Conservation (phyloP, 2,329 filamentous ascomycete genomes). For the Verticillium klebahnii region DNA sequence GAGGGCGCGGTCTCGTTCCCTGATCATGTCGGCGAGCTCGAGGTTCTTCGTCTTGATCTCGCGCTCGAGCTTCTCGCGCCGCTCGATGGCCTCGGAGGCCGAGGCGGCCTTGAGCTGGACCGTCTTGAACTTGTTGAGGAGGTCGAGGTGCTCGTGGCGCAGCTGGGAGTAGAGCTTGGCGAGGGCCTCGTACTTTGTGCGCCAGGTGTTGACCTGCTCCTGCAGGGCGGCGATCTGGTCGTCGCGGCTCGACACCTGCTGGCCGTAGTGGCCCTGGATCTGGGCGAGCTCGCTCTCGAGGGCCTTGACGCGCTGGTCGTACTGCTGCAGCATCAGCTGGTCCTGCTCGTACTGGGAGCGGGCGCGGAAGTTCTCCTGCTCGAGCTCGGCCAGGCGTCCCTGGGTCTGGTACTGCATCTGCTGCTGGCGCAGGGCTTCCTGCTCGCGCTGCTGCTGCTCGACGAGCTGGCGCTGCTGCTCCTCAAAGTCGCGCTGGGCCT, state of each 20-base stretch:
- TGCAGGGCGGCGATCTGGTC: slow-evolving; percentile 90
- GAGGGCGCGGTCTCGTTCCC: slow-evolving; percentile 86
- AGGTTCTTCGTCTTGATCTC: slow-evolving; percentile 99
- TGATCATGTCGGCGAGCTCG: slow-evolving; percentile 98
- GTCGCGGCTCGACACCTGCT: slow-evolving; percentile 85
- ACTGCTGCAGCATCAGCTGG: slow-evolving; percentile 94
- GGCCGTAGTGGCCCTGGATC: slow-evolving; percentile 74
- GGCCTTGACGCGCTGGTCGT: slow-evolving; percentile 90
- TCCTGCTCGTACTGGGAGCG: slow-evolving; percentile 95
- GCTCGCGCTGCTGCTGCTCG: slow-evolving; percentile 85
- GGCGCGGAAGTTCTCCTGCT: slow-evolving; percentile 91
- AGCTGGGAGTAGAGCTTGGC: slow-evolving; percentile 97
- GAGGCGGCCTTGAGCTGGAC: slow-evolving; percentile 96
- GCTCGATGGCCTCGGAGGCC: slow-evolving; percentile 93
- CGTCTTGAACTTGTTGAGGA: slow-evolving; percentile 92
- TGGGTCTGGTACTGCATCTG: slow-evolving; percentile 93
- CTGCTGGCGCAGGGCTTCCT: slow-evolving; percentile 83
- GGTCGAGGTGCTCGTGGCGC: slow-evolving; percentile 88
- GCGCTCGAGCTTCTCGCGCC: slow-evolving; percentile 88
- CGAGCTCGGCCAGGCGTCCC: slow-evolving; percentile 89
- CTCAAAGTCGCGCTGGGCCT: slow-evolving; percentile 92
- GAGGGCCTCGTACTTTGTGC: slow-evolving; percentile 92
- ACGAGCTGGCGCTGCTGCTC: slow-evolving; percentile 84
- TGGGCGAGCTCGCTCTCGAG: slow-evolving; percentile 83
- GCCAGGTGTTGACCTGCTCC: slow-evolving; percentile 97